phyloP scores from a whole-genome alignment of 2,329 filamentous ascomycete genomes.

The Trichophyton schoenleinii region DNA sequence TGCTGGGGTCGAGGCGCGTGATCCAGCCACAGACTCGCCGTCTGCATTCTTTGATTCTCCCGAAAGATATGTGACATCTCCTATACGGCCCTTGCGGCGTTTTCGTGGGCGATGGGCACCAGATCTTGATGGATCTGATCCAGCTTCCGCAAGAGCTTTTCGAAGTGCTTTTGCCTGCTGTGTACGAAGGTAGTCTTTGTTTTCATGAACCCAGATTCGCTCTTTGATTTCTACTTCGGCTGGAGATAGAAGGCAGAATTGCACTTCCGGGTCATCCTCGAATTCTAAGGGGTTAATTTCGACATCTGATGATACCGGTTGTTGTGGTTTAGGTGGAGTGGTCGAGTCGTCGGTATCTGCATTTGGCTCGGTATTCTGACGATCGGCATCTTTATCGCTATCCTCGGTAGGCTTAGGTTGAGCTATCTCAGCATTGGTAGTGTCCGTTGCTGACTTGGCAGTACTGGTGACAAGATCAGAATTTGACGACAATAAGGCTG shows the following conservation, averaged over 20 bases:
- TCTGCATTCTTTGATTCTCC: conserved; percentile 37
- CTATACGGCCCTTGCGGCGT: conserved; percentile 35
- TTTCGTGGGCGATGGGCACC: conserved; percentile 36
- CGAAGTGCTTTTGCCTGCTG: conserved; percentile 75
- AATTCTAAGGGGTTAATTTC: conserved; percentile 73
- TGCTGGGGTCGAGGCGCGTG: conserved; percentile 53
- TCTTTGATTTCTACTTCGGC: conserved; percentile 74
- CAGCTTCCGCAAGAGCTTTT: conserved; percentile 49
- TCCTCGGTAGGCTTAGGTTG: neutral
- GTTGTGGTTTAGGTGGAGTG: conserved; percentile 15
- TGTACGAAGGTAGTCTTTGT: conserved; percentile 81
- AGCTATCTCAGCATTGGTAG: neutral
- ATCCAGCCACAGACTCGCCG: conserved; percentile 52
- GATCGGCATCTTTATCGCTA: conserved; percentile 4
- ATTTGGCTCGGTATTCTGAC: conserved; percentile 20
- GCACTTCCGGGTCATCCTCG: conserved; percentile 75
- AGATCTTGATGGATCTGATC: conserved; percentile 24
- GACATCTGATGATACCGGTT: conserved; percentile 39
- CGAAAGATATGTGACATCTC: conserved; percentile 35
- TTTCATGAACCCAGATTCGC: conserved; percentile 85
- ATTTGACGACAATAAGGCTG: conserved; percentile 45
- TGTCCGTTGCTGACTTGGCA: conserved; percentile 8
- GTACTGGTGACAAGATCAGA: conserved; percentile 26
- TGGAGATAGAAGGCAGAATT: conserved; percentile 60
- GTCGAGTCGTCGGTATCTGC: conserved; percentile 5